Evolutionary conservation across 2,329 filamentous ascomycete species (phyloP).

Genomic region (Diaporthe sp.): DNA sequence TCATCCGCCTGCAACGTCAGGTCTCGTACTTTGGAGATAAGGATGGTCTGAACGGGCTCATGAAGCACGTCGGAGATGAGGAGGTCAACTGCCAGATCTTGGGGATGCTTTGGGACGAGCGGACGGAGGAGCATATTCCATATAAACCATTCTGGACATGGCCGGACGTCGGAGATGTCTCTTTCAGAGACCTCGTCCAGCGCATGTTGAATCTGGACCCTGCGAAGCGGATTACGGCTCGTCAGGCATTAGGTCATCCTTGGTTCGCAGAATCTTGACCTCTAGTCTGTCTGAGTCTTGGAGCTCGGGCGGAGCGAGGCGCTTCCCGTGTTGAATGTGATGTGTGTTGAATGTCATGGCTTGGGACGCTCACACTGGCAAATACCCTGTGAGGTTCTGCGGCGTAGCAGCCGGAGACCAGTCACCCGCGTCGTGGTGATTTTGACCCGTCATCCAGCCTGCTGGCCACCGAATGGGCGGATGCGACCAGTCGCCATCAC

Average conservation of each 20-base stretch:
- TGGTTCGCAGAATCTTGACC: neutral
- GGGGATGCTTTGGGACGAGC: slow-evolving; percentile 11
- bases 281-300: neutral
- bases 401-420: no score
- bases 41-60: neutral
- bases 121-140: neutral
- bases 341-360: no score
- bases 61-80: slow-evolving; percentile 1
- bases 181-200: neutral
- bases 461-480: no score
- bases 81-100: slow-evolving; percentile 2
- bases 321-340: no score
- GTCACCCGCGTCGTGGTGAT: no score
- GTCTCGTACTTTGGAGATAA: slow-evolving; percentile 2
- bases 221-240: neutral
- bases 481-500: no score
- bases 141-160: neutral
- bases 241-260: slow-evolving; percentile 3
- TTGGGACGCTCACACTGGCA: no score
- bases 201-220: slow-evolving; percentile 13
- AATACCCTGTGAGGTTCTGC: no score
- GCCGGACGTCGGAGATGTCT: neutral
- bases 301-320: no score
- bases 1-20: slow-evolving; percentile 5
- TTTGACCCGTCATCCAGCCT: no score